phyloP scores from a whole-genome alignment of 1,139 yeast genomes.

The Meyerozyma athensensis region DNA sequence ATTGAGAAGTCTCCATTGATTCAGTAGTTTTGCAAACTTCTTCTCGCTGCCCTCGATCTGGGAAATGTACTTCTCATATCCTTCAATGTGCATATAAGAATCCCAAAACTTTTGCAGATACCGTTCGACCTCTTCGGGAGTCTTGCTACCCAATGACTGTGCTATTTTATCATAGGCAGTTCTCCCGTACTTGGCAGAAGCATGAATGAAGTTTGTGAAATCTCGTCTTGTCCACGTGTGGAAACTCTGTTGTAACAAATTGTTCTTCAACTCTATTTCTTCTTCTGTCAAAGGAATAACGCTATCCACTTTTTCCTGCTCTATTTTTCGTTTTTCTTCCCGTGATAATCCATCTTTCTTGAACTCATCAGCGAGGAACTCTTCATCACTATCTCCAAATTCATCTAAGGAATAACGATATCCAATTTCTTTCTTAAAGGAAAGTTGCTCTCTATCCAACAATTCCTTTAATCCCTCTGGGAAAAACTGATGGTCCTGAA shows the following conservation, averaged over 20 bases:
- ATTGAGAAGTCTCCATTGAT: conserved; percentile 63
- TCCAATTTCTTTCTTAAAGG: conserved; percentile 67
- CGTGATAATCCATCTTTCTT: conserved; percentile 31
- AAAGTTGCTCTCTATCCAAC: conserved; percentile 74
- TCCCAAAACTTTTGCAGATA: conserved; percentile 76
- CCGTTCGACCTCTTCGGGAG: conserved; percentile 60
- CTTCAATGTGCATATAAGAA: conserved; percentile 68
- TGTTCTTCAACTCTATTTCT: conserved; percentile 61
- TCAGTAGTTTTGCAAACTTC: conserved; percentile 56
- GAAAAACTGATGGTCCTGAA: conserved; percentile 88
- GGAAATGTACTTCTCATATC: conserved; percentile 77
- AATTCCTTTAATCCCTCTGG: conserved; percentile 60
- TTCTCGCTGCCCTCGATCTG: conserved; percentile 89
- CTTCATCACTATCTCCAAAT: conserved; percentile 52
- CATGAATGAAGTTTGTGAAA: conserved; percentile 78
- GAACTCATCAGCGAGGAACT: conserved; percentile 49
- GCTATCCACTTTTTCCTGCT: conserved; percentile 63
- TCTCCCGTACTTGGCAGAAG: conserved; percentile 78
- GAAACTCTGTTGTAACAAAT: conserved; percentile 63
- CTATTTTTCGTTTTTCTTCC: conserved; percentile 43
- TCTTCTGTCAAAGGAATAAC: conserved; percentile 75
- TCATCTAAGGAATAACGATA: conserved; percentile 60
- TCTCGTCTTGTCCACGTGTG: conserved; percentile 84
- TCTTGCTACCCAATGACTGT: conserved; percentile 61
- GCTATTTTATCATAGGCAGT: conserved; percentile 57